phyloP scores from a whole-genome alignment of 2,329 filamentous ascomycete genomes.

The Falciphora oryzae region DNA sequence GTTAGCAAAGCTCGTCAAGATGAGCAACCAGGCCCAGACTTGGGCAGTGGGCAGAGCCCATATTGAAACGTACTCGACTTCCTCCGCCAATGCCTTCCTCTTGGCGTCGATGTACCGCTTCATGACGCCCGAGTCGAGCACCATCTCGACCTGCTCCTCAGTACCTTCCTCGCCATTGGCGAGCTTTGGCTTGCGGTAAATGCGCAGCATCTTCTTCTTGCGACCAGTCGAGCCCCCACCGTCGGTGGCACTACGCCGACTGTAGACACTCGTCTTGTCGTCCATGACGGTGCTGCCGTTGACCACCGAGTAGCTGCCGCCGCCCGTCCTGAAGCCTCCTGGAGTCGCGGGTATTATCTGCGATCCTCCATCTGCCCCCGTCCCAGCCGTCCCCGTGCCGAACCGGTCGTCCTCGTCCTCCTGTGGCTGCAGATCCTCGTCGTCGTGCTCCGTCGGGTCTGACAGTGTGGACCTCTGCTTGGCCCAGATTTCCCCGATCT shows the following conservation, averaged over 20 bases:
- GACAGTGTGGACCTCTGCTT: conserved; percentile 75
- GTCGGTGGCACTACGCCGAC: conserved; percentile 8
- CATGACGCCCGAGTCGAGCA: conserved; percentile 82
- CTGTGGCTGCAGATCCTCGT: conserved; percentile 52
- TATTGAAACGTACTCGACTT: conserved; percentile 58
- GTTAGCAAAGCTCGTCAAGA: conserved; percentile 13
- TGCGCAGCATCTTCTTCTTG: conserved; percentile 9
- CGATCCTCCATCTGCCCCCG: conserved; percentile 4
- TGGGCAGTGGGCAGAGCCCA: not conserved
- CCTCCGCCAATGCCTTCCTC: conserved; percentile 60
- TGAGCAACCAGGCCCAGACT: not conserved
- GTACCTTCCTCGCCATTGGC: conserved; percentile 2
- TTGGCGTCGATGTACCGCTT: conserved; percentile 79
- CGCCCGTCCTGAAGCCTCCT: not conserved
- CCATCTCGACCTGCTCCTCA: conserved; percentile 39
- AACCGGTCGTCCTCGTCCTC: conserved; percentile 62
- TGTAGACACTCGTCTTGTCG: conserved; percentile 29
- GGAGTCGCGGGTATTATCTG: conserved; percentile 5
- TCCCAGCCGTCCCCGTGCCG: not conserved
- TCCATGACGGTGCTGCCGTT: conserved; percentile 7
- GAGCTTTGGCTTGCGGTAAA: not conserved
- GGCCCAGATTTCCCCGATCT: conserved; percentile 89
- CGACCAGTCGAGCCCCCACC: conserved; percentile 3
- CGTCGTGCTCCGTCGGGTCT: conserved; percentile 62
- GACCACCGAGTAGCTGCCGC: not conserved